phyloP scores from a whole-genome alignment of 129 eudicot species.

The Helichrysum umbraculigerum region DNA sequence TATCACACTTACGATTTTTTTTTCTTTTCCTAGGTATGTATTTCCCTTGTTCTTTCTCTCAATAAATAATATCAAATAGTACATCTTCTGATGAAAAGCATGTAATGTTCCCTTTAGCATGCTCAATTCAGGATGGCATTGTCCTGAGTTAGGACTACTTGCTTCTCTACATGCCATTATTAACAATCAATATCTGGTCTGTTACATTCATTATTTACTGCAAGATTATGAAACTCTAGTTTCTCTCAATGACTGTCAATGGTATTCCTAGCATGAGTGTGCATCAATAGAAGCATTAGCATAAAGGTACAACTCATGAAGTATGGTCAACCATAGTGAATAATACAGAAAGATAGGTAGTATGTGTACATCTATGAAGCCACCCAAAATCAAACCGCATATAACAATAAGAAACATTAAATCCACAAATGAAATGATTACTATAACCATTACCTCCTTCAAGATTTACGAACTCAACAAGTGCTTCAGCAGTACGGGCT shows the following conservation, averaged over 20 bases:
- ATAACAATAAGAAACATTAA: background rate
- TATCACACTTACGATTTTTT: background rate
- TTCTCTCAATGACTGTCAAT: background rate
- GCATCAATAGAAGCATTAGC: background rate
- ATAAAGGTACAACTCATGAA: background rate
- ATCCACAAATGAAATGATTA: background rate
- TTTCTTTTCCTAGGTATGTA: background rate
- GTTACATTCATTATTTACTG: background rate
- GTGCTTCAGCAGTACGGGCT: constrained; percentile 88
- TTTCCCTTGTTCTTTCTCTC: background rate
- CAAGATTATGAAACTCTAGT: background rate
- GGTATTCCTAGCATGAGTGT: background rate
- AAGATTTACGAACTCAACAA: constrained; percentile 79
- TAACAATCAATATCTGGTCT: background rate
- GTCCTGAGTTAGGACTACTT: background rate
- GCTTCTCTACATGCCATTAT: background rate
- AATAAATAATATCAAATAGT: background rate
- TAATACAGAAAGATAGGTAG: background rate
- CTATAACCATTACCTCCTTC: constrained; percentile 72
- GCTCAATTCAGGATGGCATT: background rate
- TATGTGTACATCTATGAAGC: background rate
- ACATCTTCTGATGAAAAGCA: background rate
- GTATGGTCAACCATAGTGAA: background rate
- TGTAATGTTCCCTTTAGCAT: background rate
- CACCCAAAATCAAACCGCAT: background rate